Conservation (phyloP, 169 alveolate species). For the Eimeria sp. region DNA sequence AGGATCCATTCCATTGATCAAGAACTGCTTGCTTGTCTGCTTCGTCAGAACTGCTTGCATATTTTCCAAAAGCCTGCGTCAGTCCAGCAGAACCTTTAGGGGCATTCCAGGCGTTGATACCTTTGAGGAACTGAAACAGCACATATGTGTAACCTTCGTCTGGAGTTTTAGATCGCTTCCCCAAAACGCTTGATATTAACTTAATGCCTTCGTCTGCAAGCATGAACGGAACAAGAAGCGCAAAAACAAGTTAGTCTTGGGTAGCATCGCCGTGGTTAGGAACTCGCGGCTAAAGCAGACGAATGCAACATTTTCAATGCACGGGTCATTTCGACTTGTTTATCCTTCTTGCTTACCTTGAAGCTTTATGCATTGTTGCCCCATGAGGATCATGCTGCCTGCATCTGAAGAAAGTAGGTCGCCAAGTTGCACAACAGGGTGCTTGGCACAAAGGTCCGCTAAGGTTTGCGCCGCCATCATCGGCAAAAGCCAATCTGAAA, state of each 20-base stretch:
- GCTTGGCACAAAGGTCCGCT: constrained; percentile 33
- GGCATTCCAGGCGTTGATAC: constrained; percentile 21
- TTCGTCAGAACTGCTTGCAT: constrained; percentile 5
- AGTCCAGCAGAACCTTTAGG: not conserved
- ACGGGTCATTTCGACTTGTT: not conserved
- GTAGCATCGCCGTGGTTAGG: not conserved
- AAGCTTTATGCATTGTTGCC: constrained; percentile 55
- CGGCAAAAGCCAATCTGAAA: constrained; percentile 37
- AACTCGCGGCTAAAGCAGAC: not conserved
- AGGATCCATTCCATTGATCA: constrained; percentile 37
- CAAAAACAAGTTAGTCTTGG: not conserved
- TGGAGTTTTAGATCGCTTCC: constrained; percentile 27
- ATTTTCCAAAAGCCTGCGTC: constrained; percentile 36
- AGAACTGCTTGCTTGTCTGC: constrained; percentile 28
- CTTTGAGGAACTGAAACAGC: constrained; percentile 21
- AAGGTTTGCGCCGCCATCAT: constrained; percentile 51
- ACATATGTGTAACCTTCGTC: constrained; percentile 8
- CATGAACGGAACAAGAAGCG: not conserved
- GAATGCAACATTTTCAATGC: not conserved
- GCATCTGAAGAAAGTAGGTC: constrained; percentile 36
- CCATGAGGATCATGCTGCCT: constrained; percentile 5
- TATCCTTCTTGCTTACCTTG: not conserved
- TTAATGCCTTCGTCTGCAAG: constrained; percentile 49
- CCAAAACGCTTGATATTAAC: constrained; percentile 22
- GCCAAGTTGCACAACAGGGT: constrained; percentile 33